A percentile compares a stretch with the other conserved stretches of the same genome.
Evolutionary conservation across 2,329 filamentous ascomycete species (phyloP).

Genomic region (Kalmusia sp.): DNA sequence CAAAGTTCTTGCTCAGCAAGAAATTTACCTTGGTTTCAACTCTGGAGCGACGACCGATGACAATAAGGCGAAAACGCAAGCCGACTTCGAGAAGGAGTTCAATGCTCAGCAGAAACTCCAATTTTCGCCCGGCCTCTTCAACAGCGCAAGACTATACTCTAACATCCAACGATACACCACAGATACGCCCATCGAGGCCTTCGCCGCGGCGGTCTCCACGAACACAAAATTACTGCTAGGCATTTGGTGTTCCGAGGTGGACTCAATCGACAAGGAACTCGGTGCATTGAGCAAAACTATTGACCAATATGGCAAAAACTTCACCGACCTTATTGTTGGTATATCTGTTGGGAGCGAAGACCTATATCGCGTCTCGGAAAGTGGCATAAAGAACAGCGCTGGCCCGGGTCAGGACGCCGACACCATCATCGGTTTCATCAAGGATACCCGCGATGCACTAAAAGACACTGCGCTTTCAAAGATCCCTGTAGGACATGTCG

Average conservation of each 20-base stretch:
- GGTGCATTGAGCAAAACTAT: slow-evolving; percentile 40
- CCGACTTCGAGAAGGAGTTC: slow-evolving; percentile 75
- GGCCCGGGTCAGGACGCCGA: slow-evolving; percentile 69
- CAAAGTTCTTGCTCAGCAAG: slow-evolving; percentile 28
- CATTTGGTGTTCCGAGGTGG: slow-evolving; percentile 61
- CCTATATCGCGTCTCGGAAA: slow-evolving; percentile 74
- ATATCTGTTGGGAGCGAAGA: slow-evolving; percentile 49
- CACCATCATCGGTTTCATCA: slow-evolving; percentile 66
- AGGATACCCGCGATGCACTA: slow-evolving; percentile 56
- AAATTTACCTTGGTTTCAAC: slow-evolving; percentile 41
- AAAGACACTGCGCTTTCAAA: slow-evolving; percentile 64
- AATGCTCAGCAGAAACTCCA: slow-evolving; percentile 66
- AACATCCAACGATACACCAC: slow-evolving; percentile 72
- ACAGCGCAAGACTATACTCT: slow-evolving; percentile 73
- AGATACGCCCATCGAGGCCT: slow-evolving; percentile 65
- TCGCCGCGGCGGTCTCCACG: slow-evolving; percentile 43
- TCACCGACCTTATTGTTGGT: slow-evolving; percentile 56
- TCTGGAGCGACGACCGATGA: slow-evolving; percentile 38
- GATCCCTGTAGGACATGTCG: slow-evolving; percentile 53
- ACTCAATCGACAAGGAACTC: slow-evolving; percentile 43
- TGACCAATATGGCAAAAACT: slow-evolving; percentile 50
- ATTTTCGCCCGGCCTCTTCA: slow-evolving; percentile 70
- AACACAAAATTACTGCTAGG: slow-evolving; percentile 47
- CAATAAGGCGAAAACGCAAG: slow-evolving; percentile 61
- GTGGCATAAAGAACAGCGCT: slow-evolving; percentile 67